A percentile compares a stretch with the other conserved stretches of the same genome.
Evolutionary conservation across 2,329 filamentous ascomycete species (phyloP).

Genomic region (Epichloe amarillans): DNA sequence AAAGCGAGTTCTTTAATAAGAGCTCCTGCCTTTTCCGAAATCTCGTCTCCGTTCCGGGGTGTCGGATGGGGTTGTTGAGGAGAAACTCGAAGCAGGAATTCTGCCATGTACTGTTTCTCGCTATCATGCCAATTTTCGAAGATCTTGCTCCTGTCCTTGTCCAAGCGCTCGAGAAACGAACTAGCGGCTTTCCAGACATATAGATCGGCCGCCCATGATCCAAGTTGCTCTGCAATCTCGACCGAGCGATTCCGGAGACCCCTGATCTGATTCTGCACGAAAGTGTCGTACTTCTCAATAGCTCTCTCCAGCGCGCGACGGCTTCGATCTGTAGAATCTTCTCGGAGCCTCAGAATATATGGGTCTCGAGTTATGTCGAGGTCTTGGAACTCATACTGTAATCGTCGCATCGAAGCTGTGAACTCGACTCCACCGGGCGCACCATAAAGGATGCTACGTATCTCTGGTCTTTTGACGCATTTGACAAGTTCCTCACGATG

Average conservation of each 20-base stretch:
- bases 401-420: constrained; percentile 27
- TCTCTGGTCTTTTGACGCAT: constrained; percentile 51
- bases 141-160: constrained; percentile 9
- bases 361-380: constrained; percentile 51
- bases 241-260: constrained; percentile 35
- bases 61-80: constrained; percentile 3
- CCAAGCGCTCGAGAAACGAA: constrained; percentile 16
- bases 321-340: constrained; percentile 28
- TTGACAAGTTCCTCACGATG: constrained; percentile 58
- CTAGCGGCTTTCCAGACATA: constrained; percentile 43
- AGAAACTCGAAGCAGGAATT: constrained; percentile 27
- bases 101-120: constrained; percentile 43
- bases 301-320: constrained; percentile 23
- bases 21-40: constrained; percentile 44
- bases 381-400: constrained; percentile 25
- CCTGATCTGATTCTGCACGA: constrained; percentile 40
- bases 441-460: constrained; percentile 27
- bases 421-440: constrained; percentile 4
- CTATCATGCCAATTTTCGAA: constrained; percentile 30
- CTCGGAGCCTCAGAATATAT: constrained; percentile 33
- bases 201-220: constrained; percentile 54
- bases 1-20: constrained; percentile 39
- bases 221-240: constrained; percentile 44
- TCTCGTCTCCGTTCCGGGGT: constrained; percentile 9
- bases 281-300: constrained; percentile 34